A percentile compares a stretch with the other conserved stretches of the same genome.
phyloP scores from a whole-genome alignment of 768 basidiomycete genomes.

The Lactarius quietus region DNA sequence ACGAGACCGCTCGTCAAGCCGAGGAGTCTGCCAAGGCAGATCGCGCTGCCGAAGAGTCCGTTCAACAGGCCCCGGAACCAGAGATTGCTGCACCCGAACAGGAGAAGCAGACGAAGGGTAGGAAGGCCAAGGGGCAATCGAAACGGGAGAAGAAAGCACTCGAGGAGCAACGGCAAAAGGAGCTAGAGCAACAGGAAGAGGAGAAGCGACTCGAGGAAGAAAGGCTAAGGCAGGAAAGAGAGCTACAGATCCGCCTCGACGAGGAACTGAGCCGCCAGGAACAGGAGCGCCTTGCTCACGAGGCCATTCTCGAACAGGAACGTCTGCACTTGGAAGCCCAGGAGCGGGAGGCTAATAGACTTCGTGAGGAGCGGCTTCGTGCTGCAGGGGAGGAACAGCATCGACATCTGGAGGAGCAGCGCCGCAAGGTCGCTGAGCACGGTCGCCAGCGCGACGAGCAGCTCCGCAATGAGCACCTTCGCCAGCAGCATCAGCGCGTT shows the following conservation, averaged over 20 bases:
- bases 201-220: constrained; percentile 24
- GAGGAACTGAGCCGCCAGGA: constrained; percentile 23
- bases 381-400: constrained; percentile 18
- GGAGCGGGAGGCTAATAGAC: constrained; percentile 16
- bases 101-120: constrained; percentile 9
- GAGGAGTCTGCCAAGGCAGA: neutral
- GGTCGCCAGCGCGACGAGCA: constrained; percentile 22
- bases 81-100: constrained; percentile 9
- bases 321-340: neutral
- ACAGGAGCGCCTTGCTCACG: constrained; percentile 15
- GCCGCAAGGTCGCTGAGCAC: constrained; percentile 35
- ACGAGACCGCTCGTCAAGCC: neutral
- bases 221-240: constrained; percentile 14
- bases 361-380: constrained; percentile 16
- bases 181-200: constrained; percentile 36
- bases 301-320: constrained; percentile 17
- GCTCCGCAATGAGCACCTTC: constrained; percentile 19
- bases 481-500: constrained; percentile 35
- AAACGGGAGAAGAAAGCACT: constrained; percentile 26
- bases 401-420: constrained; percentile 36
- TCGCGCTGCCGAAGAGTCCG: constrained; percentile 1
- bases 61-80: neutral
- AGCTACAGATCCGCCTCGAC: constrained; percentile 21
- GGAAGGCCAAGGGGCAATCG: constrained; percentile 20
- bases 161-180: constrained; percentile 16